phyloP scores from a whole-genome alignment of 2,329 filamentous ascomycete genomes.

The Scedosporium minutisporum region DNA sequence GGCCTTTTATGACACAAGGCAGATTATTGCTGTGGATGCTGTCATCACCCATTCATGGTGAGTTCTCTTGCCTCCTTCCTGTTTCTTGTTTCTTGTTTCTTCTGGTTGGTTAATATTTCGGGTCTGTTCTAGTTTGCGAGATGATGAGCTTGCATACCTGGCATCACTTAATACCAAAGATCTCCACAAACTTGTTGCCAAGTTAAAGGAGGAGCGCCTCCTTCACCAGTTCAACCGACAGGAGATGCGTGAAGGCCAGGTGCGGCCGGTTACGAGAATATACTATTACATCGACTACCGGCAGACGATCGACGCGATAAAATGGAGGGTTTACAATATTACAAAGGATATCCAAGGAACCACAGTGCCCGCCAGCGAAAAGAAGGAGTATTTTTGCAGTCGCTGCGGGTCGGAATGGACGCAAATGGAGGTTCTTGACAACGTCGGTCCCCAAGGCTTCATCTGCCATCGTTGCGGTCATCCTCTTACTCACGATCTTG shows the following conservation, averaged over 20 bases:
- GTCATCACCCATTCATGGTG: constrained; percentile 73
- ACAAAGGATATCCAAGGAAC: constrained; percentile 82
- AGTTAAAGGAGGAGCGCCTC: constrained; percentile 76
- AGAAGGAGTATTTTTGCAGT: constrained; percentile 83
- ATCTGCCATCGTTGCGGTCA: constrained; percentile 70
- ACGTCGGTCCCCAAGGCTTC: constrained; percentile 61
- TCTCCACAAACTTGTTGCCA: constrained; percentile 79
- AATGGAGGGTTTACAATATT: constrained; percentile 82
- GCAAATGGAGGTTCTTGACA: constrained; percentile 78
- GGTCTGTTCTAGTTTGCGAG: constrained; percentile 71
- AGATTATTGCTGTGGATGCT: constrained; percentile 78
- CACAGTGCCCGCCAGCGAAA: constrained; percentile 69
- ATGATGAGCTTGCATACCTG: constrained; percentile 78
- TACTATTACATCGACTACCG: constrained; percentile 98
- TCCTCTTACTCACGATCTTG: constrained; percentile 54
- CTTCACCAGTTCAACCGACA: constrained; percentile 31
- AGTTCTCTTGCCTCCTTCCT: constrained; percentile 28
- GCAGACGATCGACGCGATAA: constrained; percentile 89
- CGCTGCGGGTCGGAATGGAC: constrained; percentile 82
- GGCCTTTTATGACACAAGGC: constrained; percentile 77
- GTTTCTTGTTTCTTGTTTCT: not conserved
- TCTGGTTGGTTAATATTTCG: constrained; percentile 58
- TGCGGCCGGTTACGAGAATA: constrained; percentile 72
- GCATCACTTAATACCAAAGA: constrained; percentile 88
- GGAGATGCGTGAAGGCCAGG: constrained; percentile 71